phyloP scores from a whole-genome alignment of 768 basidiomycete genomes.

The Suillus bovinus region DNA sequence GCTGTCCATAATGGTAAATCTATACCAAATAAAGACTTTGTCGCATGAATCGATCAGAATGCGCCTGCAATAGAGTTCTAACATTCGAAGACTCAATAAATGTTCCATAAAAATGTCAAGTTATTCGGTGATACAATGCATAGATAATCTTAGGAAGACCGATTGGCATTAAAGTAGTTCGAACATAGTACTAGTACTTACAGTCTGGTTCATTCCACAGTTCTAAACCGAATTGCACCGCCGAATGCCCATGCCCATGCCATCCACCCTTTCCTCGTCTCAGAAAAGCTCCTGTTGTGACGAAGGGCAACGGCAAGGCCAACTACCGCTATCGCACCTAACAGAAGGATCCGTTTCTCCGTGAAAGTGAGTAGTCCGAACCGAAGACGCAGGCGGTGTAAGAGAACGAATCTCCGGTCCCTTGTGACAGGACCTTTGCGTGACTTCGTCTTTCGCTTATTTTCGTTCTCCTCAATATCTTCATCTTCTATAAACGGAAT shows the following conservation, averaged over 20 bases:
- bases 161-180: neutral
- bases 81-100: neutral
- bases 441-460: conserved; percentile 23
- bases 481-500: conserved; percentile 37
- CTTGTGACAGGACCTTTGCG: neutral
- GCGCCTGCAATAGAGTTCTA: neutral
- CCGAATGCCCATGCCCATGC: neutral
- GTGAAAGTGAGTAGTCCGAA: conserved; percentile 27
- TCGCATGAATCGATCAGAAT: no score
- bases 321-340: conserved; percentile 67
- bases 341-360: conserved; percentile 43
- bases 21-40: neutral
- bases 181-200: neutral
- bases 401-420: conserved; percentile 11
- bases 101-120: neutral
- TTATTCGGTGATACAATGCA: neutral
- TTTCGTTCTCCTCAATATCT: conserved; percentile 43
- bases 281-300: conserved; percentile 1
- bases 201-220: neutral
- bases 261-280: neutral
- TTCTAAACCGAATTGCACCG: neutral
- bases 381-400: conserved; percentile 14
- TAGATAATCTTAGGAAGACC: neutral
- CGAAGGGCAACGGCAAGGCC: conserved; percentile 63
- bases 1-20: neutral